Base-by-base conservation (phyloP, 2,329 filamentous ascomycete genomes). In the Verticillium zaregamsianum region DNA sequence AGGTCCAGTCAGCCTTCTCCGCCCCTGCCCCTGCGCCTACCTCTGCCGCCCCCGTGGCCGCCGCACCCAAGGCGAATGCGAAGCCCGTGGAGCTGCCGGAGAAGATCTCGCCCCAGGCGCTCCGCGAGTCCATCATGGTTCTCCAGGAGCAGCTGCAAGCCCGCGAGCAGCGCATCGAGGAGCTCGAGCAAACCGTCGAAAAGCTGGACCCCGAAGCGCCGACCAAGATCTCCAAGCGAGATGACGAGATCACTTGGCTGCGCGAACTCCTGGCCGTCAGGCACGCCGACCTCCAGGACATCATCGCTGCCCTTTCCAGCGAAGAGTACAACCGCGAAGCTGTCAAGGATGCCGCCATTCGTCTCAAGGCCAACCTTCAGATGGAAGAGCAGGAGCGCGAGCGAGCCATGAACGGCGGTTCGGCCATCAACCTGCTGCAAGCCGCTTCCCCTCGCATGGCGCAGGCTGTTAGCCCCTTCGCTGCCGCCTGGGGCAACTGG, bases 401-500 rank as follows among this genome's bases (percentile, higher is more conserved):
- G 74, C 86, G 95, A 63, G 89, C 92, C 1, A 85, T 91, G 77
- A 88, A 90, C 60, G 88, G 88, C 57, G 86, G 85, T 15, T 90
- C 87, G 8, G 80, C 86, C 32, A 82, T 89, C 64, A 86, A 82
- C 60, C 81, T 95, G 67, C 88, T 93, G 56, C 87, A 93, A 65
- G 89, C 91, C 12, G 87, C 89, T 5, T 90, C 92, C 2, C 94
- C 93, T 4, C 88, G 92, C 35, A 90, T 96, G 17, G 92, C 91
- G 6, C 89, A 96, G 72, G 90, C 90, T 4, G 89, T 97, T 28
- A 92, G 86, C 1, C 86, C 86, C 28, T 74, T 89, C 40, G 85
- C 92, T n/a, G 92, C 93, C n/a, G 94, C 93, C n/a, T 96, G 93
- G 86, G 93, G 92, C 56, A 97, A 90, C 74, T 97, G 94, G 94